These are phyloP conservation scores for Poa pratensis DNA, from an alignment of 176 grass and related monocot genomes.

Conservation along the genomic window DNA sequence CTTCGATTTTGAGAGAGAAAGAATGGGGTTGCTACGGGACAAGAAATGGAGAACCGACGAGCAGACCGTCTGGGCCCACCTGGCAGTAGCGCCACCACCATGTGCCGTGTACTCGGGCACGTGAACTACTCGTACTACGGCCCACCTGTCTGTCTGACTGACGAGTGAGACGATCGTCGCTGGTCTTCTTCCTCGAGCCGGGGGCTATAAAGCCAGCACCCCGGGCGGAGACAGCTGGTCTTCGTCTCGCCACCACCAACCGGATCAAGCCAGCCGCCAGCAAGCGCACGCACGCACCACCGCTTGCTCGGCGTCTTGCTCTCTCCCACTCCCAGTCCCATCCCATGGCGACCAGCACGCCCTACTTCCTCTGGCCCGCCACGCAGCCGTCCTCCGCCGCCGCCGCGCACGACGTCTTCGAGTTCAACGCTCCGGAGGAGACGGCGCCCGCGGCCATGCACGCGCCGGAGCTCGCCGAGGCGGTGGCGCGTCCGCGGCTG, in stretches of 20 bases:
- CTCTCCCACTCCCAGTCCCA: neutral
- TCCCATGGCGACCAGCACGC: conserved; percentile 38
- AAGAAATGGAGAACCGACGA: neutral
- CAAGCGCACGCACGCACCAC: neutral
- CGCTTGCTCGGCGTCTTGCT: neutral
- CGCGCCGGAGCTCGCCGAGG: neutral
- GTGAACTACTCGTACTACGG: neutral
- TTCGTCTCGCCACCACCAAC: neutral
- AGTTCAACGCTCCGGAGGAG: neutral
- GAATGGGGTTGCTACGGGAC: no score
- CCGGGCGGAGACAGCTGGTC: neutral
- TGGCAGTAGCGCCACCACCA: neutral
- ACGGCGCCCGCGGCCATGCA: no score
- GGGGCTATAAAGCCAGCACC: conserved; percentile 24
- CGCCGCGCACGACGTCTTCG: neutral
- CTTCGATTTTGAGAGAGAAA: no score
- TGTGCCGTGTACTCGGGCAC: neutral
- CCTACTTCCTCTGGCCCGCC: conserved; percentile 47
- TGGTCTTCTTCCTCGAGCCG: neutral
- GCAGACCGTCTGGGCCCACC: neutral
- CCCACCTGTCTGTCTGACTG: neutral
- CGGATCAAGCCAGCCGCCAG: neutral
- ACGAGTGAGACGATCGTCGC: neutral
- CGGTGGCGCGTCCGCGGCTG: conserved; percentile 23
- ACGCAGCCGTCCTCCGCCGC: neutral